Evolutionary conservation across 2,329 filamentous ascomycete species (phyloP).

Genomic region (Ciborinia camelliae): DNA sequence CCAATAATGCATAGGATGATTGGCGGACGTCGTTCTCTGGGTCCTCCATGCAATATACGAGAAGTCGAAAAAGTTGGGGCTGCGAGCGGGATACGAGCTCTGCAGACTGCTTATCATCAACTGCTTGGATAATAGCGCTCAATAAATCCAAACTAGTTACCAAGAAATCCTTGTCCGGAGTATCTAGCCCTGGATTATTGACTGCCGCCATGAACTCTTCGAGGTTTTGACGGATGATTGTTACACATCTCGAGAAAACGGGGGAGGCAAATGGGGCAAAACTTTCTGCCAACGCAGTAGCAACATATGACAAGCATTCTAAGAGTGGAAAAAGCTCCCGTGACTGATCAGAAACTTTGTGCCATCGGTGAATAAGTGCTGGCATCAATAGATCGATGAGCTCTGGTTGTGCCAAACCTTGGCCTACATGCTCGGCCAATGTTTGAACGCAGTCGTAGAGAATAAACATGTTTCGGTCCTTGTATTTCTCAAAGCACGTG

Average conservation of each 20-base stretch:
- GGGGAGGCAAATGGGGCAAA: slow-evolving; percentile 84
- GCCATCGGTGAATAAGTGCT: slow-evolving; percentile 82
- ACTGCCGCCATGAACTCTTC: slow-evolving; percentile 72
- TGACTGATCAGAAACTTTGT: slow-evolving; percentile 81
- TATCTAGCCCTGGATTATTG: slow-evolving; percentile 64
- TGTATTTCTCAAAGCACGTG: slow-evolving; percentile 88
- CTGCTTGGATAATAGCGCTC: slow-evolving; percentile 87
- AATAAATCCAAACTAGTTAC: slow-evolving; percentile 92
- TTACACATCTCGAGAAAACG: slow-evolving; percentile 83
- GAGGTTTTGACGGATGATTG: slow-evolving; percentile 87
- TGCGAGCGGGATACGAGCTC: slow-evolving; percentile 72
- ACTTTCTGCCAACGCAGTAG: slow-evolving; percentile 74
- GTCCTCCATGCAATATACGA: slow-evolving; percentile 91
- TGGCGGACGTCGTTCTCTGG: slow-evolving; percentile 88
- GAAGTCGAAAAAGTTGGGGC: slow-evolving; percentile 83
- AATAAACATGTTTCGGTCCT: slow-evolving; percentile 98
- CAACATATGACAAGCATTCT: slow-evolving; percentile 95
- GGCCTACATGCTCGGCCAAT: slow-evolving; percentile 84
- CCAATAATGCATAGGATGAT: slow-evolving; percentile 90
- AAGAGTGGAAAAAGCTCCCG: slow-evolving; percentile 90
- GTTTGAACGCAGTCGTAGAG: slow-evolving; percentile 98
- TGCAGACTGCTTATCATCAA: slow-evolving; percentile 69
- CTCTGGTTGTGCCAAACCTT: slow-evolving; percentile 73
- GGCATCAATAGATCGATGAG: slow-evolving; percentile 90
- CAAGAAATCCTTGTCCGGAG: slow-evolving; percentile 93